A percentile compares a stretch with the other conserved stretches of the same genome.
These are phyloP conservation scores for Nicotiana benthamiana DNA, from an alignment of 257 asterid genomes.

Conservation along the genomic window DNA sequence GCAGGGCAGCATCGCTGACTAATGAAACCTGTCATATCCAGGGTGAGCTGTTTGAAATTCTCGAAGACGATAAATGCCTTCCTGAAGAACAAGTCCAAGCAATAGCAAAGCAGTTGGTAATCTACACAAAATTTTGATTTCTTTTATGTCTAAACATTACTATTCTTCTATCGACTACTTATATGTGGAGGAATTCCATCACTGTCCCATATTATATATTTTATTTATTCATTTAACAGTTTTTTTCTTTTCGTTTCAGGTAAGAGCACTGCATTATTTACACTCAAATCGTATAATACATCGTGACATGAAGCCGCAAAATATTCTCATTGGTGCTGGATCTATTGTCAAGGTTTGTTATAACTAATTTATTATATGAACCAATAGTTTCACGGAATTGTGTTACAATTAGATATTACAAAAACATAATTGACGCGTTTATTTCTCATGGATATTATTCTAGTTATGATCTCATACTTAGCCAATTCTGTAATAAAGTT, in stretches of 20 bases:
- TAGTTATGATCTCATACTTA: slow-evolving; percentile 1
- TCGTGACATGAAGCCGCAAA: slow-evolving; percentile 98
- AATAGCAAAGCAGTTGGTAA: slow-evolving; percentile 95
- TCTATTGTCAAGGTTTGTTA: slow-evolving; percentile 78
- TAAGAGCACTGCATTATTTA: slow-evolving; percentile 84
- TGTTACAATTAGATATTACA: background rate
- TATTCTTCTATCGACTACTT: background rate
- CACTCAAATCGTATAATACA: slow-evolving; percentile 98
- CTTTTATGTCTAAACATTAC: background rate
- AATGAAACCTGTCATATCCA: slow-evolving; percentile 25
- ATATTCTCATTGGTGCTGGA: slow-evolving; percentile 94
- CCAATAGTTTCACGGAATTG: background rate
- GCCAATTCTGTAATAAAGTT: background rate
- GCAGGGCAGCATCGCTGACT: slow-evolving; percentile 8
- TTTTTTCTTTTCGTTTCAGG: slow-evolving; percentile 35
- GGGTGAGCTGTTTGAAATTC: slow-evolving; percentile 98
- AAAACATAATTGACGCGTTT: background rate
- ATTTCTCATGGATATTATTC: background rate
- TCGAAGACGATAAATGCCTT: slow-evolving; percentile 97
- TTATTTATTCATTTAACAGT: slow-evolving; percentile 1
- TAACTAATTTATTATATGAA: background rate
- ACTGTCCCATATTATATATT: background rate
- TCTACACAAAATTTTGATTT: background rate
- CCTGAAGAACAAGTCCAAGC: slow-evolving; percentile 99
- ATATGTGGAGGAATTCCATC: background rate